Conservation (phyloP, 2,329 filamentous ascomycete species). For the Scorias spongiosa region DNA sequence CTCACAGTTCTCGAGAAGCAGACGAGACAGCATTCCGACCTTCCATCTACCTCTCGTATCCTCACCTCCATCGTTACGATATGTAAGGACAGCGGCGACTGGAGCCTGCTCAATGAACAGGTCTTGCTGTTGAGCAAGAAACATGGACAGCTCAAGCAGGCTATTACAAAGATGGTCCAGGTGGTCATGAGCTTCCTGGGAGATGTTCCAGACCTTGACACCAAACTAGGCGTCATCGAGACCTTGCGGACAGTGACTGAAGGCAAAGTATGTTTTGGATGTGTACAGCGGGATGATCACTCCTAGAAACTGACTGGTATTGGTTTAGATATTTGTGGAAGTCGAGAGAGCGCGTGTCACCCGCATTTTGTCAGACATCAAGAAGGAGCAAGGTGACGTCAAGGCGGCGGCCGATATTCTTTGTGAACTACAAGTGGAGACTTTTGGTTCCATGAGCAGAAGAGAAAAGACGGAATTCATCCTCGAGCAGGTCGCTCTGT, state of each 20-base stretch:
- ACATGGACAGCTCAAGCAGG: constrained; percentile 98
- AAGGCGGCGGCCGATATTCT: constrained; percentile 82
- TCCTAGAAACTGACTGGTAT: neutral
- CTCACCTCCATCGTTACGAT: constrained; percentile 81
- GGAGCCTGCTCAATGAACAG: constrained; percentile 92
- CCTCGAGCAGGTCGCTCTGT: constrained; percentile 80
- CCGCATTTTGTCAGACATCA: constrained; percentile 90
- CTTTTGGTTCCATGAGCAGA: constrained; percentile 93
- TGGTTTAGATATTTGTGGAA: constrained; percentile 77
- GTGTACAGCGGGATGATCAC: neutral
- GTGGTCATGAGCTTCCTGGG: constrained; percentile 85
- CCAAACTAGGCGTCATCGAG: constrained; percentile 86
- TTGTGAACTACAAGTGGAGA: constrained; percentile 96
- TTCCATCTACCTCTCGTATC: constrained; percentile 83
- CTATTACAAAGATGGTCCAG: constrained; percentile 98
- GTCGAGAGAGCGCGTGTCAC: constrained; percentile 94
- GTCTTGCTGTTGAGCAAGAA: constrained; percentile 94
- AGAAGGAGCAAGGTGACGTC: constrained; percentile 86
- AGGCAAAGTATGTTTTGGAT: constrained; percentile 52
- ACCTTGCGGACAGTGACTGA: constrained; percentile 91
- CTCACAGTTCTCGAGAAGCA: constrained; percentile 87
- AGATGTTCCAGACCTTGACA: constrained; percentile 68
- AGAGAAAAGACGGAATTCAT: constrained; percentile 99
- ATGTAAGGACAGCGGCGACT: constrained; percentile 85
- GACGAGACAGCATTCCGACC: constrained; percentile 90